Evolutionary conservation across 2,329 filamentous ascomycete genomes (phyloP).

Genomic region (Pseudopithomyces chartarum): DNA sequence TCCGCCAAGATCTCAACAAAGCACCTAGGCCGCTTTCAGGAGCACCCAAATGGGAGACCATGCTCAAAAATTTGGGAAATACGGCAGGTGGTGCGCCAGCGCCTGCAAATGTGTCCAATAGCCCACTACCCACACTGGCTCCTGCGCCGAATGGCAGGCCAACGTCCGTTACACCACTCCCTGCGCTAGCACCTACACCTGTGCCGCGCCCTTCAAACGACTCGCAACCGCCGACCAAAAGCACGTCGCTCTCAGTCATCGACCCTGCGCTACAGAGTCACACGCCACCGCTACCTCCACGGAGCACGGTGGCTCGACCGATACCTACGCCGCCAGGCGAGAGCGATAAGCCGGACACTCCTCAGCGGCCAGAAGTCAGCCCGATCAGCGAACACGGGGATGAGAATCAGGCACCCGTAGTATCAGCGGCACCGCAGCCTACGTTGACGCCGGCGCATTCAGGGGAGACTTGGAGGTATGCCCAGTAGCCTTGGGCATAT

Average conservation of each 20-base stretch:
- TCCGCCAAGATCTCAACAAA: conserved; percentile 47
- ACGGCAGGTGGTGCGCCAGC: conserved; percentile 18
- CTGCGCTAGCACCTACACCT: conserved; percentile 5
- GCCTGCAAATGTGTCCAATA: conserved; percentile 5
- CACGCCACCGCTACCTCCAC: conserved; percentile 17
- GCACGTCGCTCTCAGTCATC: conserved; percentile 9
- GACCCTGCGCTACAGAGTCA: conserved; percentile 19
- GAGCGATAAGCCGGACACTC: conserved; percentile 22
- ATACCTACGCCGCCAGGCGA: conserved; percentile 35
- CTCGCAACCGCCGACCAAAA: conserved; percentile 13
- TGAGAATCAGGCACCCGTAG: conserved; percentile 7
- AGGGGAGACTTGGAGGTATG: conserved; percentile 42
- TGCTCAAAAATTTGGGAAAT: conserved; percentile 38
- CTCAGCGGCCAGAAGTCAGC: conserved; percentile 25
- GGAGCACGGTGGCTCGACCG: conserved; percentile 30
- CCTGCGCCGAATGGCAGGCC: not conserved
- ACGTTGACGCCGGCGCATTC: conserved; percentile 23
- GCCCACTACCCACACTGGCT: not conserved
- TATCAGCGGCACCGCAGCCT: conserved; percentile 5
- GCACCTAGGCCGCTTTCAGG: conserved; percentile 24
- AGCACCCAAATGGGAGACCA: conserved; percentile 39
- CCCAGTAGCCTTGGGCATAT: conserved; percentile 1
- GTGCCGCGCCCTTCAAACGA: conserved; percentile 23
- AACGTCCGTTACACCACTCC: conserved; percentile 1
- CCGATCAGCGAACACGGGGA: conserved; percentile 41